Percentiles rank a stretch among this genome's conserved stretches.
phyloP scores from a whole-genome alignment of 352 stramenopile genomes.

The Globisporangium solare region DNA sequence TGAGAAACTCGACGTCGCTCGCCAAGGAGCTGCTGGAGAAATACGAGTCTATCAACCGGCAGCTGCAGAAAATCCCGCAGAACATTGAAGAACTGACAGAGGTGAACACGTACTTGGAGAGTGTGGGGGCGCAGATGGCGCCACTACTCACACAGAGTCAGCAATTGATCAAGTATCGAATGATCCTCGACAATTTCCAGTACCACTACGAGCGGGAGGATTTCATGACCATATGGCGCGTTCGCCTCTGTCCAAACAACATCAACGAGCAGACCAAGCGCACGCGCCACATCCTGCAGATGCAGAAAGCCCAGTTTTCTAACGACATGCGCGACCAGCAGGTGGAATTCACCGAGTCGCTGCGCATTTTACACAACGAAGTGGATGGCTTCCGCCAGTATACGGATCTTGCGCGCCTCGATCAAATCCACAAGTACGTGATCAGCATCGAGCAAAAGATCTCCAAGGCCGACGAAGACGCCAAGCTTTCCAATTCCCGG shows the following conservation, averaged over 20 bases:
- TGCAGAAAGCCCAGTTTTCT: constrained; percentile 83
- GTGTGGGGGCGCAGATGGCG: constrained; percentile 52
- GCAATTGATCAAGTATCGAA: constrained; percentile 73
- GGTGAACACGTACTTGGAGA: constrained; percentile 82
- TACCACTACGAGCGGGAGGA: constrained; percentile 86
- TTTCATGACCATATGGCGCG: constrained; percentile 88
- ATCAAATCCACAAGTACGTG: constrained; percentile 87
- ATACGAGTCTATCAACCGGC: constrained; percentile 78
- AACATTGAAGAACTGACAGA: constrained; percentile 92
- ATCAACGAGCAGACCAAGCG: constrained; percentile 85
- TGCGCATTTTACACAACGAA: constrained; percentile 85
- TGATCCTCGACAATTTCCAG: constrained; percentile 76
- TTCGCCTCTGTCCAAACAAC: constrained; percentile 83
- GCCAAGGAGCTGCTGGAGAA: constrained; percentile 76
- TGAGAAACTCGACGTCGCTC: constrained; percentile 69
- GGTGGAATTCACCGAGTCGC: constrained; percentile 82
- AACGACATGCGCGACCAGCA: constrained; percentile 92
- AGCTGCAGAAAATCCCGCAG: constrained; percentile 81
- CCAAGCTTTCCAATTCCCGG: constrained; percentile 89
- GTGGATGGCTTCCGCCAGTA: constrained; percentile 85
- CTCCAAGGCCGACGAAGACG: constrained; percentile 82
- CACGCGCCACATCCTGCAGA: constrained; percentile 72
- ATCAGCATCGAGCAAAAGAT: constrained; percentile 87
- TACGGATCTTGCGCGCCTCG: constrained; percentile 78
- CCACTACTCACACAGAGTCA: constrained; percentile 69